These are phyloP conservation scores for Coniella lustricola DNA, from an alignment of 2,329 filamentous ascomycete species.

Conservation along the genomic window DNA sequence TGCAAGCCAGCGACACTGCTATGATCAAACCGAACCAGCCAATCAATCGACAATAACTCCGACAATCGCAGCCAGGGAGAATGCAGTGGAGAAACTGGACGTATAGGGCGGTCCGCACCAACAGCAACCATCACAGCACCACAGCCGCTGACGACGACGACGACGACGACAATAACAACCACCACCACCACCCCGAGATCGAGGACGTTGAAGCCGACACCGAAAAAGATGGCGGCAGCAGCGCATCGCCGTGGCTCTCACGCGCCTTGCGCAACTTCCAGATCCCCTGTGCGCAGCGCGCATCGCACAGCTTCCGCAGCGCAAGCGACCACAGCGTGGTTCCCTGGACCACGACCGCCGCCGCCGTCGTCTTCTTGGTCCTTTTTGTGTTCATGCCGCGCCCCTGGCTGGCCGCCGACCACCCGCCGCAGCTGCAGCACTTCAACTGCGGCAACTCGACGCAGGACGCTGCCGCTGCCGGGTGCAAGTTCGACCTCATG, in stretches of 20 bases:
- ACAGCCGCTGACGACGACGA: too few species aligned
- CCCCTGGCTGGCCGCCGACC: slow-evolving; percentile 4
- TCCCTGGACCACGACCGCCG: background rate
- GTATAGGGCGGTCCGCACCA: slow-evolving; percentile 1
- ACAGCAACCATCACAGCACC: too few species aligned
- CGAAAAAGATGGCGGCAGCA: slow-evolving; percentile 1
- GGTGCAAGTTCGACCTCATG: slow-evolving; percentile 9
- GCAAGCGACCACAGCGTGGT: background rate
- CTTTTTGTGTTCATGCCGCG: slow-evolving; percentile 7
- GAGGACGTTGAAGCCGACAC: background rate
- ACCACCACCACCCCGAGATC: background rate
- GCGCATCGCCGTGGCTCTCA: background rate
- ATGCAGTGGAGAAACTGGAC: slow-evolving; percentile 8
- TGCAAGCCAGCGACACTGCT: too few species aligned
- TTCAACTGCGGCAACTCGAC: slow-evolving; percentile 8
- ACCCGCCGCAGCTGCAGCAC: background rate
- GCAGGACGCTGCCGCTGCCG: slow-evolving; percentile 2
- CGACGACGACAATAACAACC: too few species aligned
- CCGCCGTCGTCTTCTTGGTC: slow-evolving; percentile 1
- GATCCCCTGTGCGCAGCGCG: too few species aligned
- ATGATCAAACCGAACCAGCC: too few species aligned
- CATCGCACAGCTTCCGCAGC: background rate
- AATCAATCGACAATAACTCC: too few species aligned
- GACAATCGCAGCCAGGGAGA: too few species aligned
- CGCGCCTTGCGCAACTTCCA: too few species aligned